Evolutionary conservation across 805 yeast species (phyloP), one percentile per base, ranked within the genome.

Genomic region (Jamesozyma rosinii): DNA sequence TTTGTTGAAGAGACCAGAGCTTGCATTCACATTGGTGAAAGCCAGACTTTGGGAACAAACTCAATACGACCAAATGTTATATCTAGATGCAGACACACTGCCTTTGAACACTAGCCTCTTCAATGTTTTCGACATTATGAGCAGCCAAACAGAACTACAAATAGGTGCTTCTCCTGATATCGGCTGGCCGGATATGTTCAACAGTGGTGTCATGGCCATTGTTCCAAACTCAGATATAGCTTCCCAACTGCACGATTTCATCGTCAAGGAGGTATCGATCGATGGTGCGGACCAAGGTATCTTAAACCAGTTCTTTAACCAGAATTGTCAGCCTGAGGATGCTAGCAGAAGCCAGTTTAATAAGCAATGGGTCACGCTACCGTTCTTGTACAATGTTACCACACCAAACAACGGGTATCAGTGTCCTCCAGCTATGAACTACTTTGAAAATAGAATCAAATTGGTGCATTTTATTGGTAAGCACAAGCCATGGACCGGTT

Each of bases 251-350:
- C 46, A 59, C 22, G 38, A 49, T 2, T 61, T 62, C 27, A 58
- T 65, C 15, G 42, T 46, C 2, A 35, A 45, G 11, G 48, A 49
- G 11, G 52, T 52, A 13, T 67, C 78, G 1, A 84, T 86, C 52
- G 97, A 88, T 63, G 95, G 95, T 35, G 90, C 95, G 2, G 97
- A 88, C 63, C 97, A 88, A 62, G 97, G 97, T 11, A 68, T 88
- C 31, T 68, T 88, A 49, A 88, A 88, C 61, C 84, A 83, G 55
- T 81, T 74, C 54, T 86, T 84, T 58, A 62, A 61, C 38, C 57
- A 54, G 2, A 44, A 43, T n/a, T 61, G 63, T 44, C 20, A 19
- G 1, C 37, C 34, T 17, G 42, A 42, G 13, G 42, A 41, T 9
- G 4, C 14, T 1, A n/a, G 31, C 5, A 24, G 30, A 3, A 14